These are phyloP conservation scores for Yamadazyma laniorum DNA, from an alignment of 805 yeast species.

Conservation along the genomic window DNA sequence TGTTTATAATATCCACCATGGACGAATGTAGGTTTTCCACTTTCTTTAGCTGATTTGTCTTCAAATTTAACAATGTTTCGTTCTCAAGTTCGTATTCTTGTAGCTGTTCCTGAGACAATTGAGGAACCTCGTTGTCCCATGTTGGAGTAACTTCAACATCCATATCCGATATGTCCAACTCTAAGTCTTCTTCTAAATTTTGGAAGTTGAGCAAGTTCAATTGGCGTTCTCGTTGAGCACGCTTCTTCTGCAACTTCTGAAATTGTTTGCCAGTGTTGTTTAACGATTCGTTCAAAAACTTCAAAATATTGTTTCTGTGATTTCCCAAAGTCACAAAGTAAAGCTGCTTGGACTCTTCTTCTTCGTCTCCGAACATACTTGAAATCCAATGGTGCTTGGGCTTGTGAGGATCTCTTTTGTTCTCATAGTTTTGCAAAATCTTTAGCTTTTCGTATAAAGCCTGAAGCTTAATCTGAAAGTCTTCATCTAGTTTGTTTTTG, in stretches of 20 bases:
- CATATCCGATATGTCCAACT: slow-evolving; percentile 8
- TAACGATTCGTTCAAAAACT: slow-evolving; percentile 46
- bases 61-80: slow-evolving; percentile 50
- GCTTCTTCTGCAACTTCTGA: slow-evolving; percentile 47
- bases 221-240: slow-evolving; percentile 42
- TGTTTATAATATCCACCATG: slow-evolving; percentile 67
- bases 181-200: slow-evolving; percentile 37
- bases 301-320: slow-evolving; percentile 50
- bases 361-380: slow-evolving; percentile 26
- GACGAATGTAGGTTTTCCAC: slow-evolving; percentile 60
- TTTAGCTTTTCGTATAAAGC: slow-evolving; percentile 51
- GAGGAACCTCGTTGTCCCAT: slow-evolving; percentile 14
- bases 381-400: slow-evolving; percentile 17
- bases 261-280: slow-evolving; percentile 44
- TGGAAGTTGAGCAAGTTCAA: slow-evolving; percentile 39
- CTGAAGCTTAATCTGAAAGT: slow-evolving; percentile 51
- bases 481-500: slow-evolving; percentile 56
- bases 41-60: slow-evolving; percentile 58
- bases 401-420: slow-evolving; percentile 33
- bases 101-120: slow-evolving; percentile 52
- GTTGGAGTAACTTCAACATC: slow-evolving; percentile 2
- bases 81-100: slow-evolving; percentile 61
- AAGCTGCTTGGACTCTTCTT: slow-evolving; percentile 32
- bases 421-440: slow-evolving; percentile 51
- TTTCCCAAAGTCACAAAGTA: slow-evolving; percentile 37